phyloP scores from a whole-genome alignment of 257 asterid species.

The Euphrasia confusa region DNA sequence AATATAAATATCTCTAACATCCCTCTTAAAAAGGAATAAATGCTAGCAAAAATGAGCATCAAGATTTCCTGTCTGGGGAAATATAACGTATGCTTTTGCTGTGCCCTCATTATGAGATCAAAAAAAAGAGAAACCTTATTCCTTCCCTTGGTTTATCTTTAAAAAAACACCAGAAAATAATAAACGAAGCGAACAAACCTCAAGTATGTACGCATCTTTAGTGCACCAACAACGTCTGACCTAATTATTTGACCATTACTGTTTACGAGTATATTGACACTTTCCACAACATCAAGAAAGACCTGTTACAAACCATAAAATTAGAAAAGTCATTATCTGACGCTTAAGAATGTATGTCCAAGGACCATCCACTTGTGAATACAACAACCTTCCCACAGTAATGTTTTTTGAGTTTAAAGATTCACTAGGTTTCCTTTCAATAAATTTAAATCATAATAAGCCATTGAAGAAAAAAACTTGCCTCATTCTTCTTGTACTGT shows the following conservation, averaged over 20 bases:
- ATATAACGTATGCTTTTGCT: background rate
- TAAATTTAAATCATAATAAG: background rate
- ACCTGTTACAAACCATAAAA: too few species aligned
- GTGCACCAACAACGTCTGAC: conserved; percentile 95
- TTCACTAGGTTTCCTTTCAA: background rate
- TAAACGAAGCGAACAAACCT: conserved; percentile 47
- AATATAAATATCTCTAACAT: background rate
- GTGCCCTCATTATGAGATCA: background rate
- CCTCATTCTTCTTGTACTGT: conserved; percentile 91
- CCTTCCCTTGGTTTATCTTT: background rate
- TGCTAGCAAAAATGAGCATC: background rate
- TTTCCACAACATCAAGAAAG: too few species aligned
- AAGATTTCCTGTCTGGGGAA: background rate
- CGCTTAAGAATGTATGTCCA: background rate
- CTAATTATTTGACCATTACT: conserved; percentile 94
- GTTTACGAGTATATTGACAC: conserved; percentile 81
- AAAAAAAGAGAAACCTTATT: too few species aligned
- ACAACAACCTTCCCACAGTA: background rate
- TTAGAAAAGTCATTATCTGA: too few species aligned
- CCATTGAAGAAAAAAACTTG: conserved; percentile 23
- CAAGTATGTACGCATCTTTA: conserved; percentile 92
- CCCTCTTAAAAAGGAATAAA: background rate
- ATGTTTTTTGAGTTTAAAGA: background rate
- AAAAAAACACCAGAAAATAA: conserved; percentile 9
- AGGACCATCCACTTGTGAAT: background rate